These are phyloP conservation scores for Coemansia sp. DNA, from an alignment of 192 early-diverging fungal genomes.

Conservation along the genomic window DNA sequence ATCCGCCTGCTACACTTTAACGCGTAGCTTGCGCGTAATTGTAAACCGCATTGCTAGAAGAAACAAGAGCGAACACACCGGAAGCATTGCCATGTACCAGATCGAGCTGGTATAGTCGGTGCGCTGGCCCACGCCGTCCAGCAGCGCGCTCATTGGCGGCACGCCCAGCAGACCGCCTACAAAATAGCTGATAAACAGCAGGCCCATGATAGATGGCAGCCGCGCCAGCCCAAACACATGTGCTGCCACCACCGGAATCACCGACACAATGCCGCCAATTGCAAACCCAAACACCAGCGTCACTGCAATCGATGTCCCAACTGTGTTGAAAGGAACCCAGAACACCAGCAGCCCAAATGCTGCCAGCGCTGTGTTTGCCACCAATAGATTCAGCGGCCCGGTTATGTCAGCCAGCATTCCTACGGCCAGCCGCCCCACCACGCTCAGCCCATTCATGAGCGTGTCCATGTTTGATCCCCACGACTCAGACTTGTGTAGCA, in stretches of 20 bases:
- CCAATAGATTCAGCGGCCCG: conserved; percentile 45
- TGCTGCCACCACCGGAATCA: conserved; percentile 51
- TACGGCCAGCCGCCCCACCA: conserved; percentile 40
- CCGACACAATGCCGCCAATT: conserved; percentile 46
- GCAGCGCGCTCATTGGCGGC: conserved; percentile 47
- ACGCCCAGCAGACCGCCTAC: conserved; percentile 45
- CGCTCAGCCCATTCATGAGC: conserved; percentile 51
- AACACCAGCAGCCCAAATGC: conserved; percentile 37
- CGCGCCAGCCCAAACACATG: conserved; percentile 47
- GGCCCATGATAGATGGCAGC: conserved; percentile 46
- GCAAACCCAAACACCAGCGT: conserved; percentile 48
- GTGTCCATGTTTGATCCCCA: conserved; percentile 56
- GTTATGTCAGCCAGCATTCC: conserved; percentile 40
- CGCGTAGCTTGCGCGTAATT: conserved; percentile 26
- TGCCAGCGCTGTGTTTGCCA: conserved; percentile 29
- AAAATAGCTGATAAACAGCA: conserved; percentile 49
- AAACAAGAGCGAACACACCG: conserved; percentile 40
- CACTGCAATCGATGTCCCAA: conserved; percentile 30
- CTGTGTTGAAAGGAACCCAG: conserved; percentile 48
- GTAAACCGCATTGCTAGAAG: conserved; percentile 35
- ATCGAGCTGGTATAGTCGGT: conserved; percentile 47
- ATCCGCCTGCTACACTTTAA: conserved; percentile 11
- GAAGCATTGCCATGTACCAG: conserved; percentile 49
- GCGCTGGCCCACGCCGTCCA: conserved; percentile 50
- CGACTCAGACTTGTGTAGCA: conserved; percentile 43